Percentiles rank a stretch among this genome's conserved stretches.
Conservation (phyloP, 331 rosid species). For the Phaseolus coccineus region DNA sequence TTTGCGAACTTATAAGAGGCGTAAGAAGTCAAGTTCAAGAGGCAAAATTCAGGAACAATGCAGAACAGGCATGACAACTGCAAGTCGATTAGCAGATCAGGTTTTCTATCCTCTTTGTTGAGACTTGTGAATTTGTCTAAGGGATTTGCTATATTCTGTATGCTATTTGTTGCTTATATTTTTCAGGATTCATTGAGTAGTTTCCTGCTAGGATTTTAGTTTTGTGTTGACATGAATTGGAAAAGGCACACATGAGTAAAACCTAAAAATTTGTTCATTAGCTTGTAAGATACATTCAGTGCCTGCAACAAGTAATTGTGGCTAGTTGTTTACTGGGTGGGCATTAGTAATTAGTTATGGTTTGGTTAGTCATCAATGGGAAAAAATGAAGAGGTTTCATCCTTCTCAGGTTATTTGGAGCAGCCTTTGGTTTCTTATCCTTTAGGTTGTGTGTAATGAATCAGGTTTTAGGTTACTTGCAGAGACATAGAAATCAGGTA, state of each 20-base stretch:
- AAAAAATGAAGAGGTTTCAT: neutral
- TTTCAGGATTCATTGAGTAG: slow-evolving; percentile 42
- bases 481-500: neutral
- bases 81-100: slow-evolving; percentile 57
- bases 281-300: neutral
- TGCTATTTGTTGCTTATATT: neutral
- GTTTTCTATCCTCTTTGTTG: slow-evolving; percentile 42
- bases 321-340: slow-evolving; percentile 5
- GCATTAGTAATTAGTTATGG: slow-evolving; percentile 20
- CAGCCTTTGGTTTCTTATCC: neutral
- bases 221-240: neutral
- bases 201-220: slow-evolving; percentile 49
- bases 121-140: slow-evolving; percentile 18
- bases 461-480: neutral
- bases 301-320: neutral
- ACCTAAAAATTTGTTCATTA: neutral
- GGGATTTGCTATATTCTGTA: neutral
- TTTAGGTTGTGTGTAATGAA: neutral
- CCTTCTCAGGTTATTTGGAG: neutral
- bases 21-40: slow-evolving; percentile 62
- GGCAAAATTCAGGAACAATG: slow-evolving; percentile 53
- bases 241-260: neutral
- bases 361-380: slow-evolving; percentile 18
- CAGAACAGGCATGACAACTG: slow-evolving; percentile 50
- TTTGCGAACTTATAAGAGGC: slow-evolving; percentile 88